Evolutionary conservation across 2,329 filamentous ascomycete species (phyloP), one percentile per base, ranked within the genome.

Genomic region (Fusarium sp.): DNA sequence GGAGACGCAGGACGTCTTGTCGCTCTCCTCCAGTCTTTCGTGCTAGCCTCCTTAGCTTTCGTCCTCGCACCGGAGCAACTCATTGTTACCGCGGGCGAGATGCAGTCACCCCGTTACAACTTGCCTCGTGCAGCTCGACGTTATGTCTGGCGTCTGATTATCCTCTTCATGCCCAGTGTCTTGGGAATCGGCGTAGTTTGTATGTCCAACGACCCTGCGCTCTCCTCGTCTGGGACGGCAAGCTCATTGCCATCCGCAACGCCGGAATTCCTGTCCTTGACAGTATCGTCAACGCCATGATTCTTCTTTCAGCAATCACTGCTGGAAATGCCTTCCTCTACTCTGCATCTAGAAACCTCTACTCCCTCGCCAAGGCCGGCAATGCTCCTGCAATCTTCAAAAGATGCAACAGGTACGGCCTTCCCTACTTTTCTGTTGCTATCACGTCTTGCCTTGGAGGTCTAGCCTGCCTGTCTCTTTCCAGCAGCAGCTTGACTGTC

Each of bases 11-110:
- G 62, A 9, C 13, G 52, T 37, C 40, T 71, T 22, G 20, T 62
- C 8, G 50, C 81, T 7, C 65, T 70, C 88, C 67, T 85, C 89
- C 81, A 90, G 89, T 77, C 87, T 85, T 8, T 83, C 87, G 9
- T 56, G 34, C 42, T 45, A 9, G 59, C 63, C 29, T 61, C 50
- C 45, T 57, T 67, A 57, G 62, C 67, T 18, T 79, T 80, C 54
- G 57, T 64, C 22, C 76, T 79, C 27, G 70, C 71, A 1, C 77
- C 78, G 6, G 79, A 80, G 54, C 64, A 76, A n/a, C 66, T 80
- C 31, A 75, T 80, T 29, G 66, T 80, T 38, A 75, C 76, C 1
- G 75, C 73, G 1, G 79, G 80, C 16, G 80, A 82, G 69, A 80
- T 80, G 73, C 69, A 78, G 29, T 69, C 70, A 10, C 81, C 79